Evolutionary conservation across 176 grass and related monocot species (phyloP).

Genomic region (Oryza meyeriana): DNA sequence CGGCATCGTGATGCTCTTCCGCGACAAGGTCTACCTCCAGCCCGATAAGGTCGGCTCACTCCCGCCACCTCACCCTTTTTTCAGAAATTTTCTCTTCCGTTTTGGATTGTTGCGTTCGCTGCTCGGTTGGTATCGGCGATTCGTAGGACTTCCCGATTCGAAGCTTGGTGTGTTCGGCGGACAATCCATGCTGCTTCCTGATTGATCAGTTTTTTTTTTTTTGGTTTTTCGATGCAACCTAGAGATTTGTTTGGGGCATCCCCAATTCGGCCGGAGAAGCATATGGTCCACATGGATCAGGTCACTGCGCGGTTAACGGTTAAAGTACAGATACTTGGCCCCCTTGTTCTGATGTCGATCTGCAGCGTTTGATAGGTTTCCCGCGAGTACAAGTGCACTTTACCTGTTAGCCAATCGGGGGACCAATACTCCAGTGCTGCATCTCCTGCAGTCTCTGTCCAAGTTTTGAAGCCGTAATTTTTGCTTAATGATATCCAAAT

Average conservation of each 20-base stretch:
- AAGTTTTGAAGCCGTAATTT: not conserved
- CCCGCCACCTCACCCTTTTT: not conserved
- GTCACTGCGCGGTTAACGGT: not conserved
- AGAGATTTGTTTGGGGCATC: not conserved
- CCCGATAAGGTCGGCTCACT: slow-evolving; percentile 70
- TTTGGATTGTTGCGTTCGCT: not conserved
- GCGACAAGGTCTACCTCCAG: slow-evolving; percentile 93
- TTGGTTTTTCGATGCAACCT: slow-evolving; percentile 6
- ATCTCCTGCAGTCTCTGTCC: not conserved
- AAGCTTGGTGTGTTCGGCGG: not conserved
- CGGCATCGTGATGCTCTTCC: slow-evolving; percentile 86
- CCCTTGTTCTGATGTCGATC: not conserved
- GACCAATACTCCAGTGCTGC: slow-evolving; percentile 1
- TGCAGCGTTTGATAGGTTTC: slow-evolving; percentile 11
- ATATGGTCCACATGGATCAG: not conserved
- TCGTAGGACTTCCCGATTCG: not conserved
- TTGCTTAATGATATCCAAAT: not conserved
- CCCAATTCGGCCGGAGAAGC: not conserved
- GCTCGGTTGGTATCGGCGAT: not conserved
- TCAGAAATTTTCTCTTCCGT: not conserved
- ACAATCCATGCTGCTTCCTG: not conserved
- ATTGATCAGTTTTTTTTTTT: not conserved
- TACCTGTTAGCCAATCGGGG: not conserved
- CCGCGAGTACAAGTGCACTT: not conserved
- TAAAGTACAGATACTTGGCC: slow-evolving; percentile 15